These are phyloP conservation scores for Schizopora paradoxa DNA, from an alignment of 1,284 basidiomycete genomes.

Conservation along the genomic window DNA sequence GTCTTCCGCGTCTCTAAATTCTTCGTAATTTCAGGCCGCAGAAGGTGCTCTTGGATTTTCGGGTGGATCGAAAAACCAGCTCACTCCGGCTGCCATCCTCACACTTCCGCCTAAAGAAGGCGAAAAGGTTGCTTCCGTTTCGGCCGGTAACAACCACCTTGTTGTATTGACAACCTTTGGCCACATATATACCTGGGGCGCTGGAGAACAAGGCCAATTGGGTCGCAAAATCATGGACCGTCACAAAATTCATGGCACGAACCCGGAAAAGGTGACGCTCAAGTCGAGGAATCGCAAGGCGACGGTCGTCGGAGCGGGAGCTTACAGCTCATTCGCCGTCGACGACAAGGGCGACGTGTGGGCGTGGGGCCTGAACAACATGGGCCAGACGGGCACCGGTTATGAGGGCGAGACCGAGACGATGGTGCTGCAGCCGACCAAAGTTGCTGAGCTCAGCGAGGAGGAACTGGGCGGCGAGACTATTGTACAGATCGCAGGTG, in stretches of 20 bases:
- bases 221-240: constrained; percentile 82
- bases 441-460: constrained; percentile 63
- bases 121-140: constrained; percentile 74
- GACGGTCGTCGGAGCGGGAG: constrained; percentile 73
- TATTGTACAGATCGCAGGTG: constrained; percentile 70
- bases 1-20: constrained; percentile 8
- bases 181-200: constrained; percentile 81
- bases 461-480: constrained; percentile 58
- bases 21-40: constrained; percentile 47
- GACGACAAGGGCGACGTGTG: constrained; percentile 78
- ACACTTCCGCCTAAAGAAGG: constrained; percentile 60
- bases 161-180: constrained; percentile 83
- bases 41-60: constrained; percentile 88
- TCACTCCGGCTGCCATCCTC: constrained; percentile 66
- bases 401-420: constrained; percentile 41
- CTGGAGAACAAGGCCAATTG: constrained; percentile 82
- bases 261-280: constrained; percentile 75
- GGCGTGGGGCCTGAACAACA: constrained; percentile 89
- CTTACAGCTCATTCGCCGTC: constrained; percentile 86
- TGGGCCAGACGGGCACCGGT: constrained; percentile 62
- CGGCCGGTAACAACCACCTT: constrained; percentile 83
- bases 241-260: constrained; percentile 77
- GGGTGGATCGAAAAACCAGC: constrained; percentile 56
- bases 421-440: constrained; percentile 65
- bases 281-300: constrained; percentile 67